A percentile compares a stretch with the other conserved stretches of the same genome.
Conservation (phyloP, 2,329 filamentous ascomycete species). For the Paracoccidioides brasiliensis region DNA sequence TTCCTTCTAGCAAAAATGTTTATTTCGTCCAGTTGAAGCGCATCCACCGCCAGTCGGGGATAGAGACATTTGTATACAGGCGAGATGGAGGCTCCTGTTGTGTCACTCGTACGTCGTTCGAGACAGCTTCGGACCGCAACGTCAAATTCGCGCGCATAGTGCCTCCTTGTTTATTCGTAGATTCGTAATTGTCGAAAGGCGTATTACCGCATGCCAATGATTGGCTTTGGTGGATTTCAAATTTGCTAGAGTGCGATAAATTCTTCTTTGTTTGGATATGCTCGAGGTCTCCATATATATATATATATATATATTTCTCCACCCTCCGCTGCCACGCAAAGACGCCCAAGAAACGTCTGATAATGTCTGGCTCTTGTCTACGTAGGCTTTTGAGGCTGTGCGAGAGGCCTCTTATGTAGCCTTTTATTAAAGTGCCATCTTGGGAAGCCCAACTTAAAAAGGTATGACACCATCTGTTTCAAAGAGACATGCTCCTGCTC, state of each 20-base stretch:
- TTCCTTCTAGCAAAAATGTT: neutral
- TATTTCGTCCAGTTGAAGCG: constrained; percentile 10
- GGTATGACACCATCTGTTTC: neutral
- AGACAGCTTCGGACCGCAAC: constrained; percentile 1
- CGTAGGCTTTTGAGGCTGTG: constrained; percentile 3
- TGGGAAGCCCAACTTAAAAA: neutral
- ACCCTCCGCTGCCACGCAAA: neutral
- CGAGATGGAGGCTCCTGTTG: constrained; percentile 12
- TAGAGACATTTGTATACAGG: constrained; percentile 8
- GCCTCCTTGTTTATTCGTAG: constrained; percentile 3
- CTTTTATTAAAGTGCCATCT: neutral
- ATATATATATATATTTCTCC: neutral
- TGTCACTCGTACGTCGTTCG: constrained; percentile 3
- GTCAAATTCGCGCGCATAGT: constrained; percentile 3
- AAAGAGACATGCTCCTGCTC: neutral
- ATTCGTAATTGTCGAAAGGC: constrained; percentile 6
- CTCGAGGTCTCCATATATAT: constrained; percentile 4
- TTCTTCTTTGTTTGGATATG: constrained; percentile 3
- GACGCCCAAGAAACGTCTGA: neutral
- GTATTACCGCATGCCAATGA: constrained; percentile 1
- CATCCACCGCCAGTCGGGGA: constrained; percentile 3
- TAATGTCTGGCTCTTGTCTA: constrained; percentile 8
- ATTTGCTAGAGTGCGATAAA: constrained; percentile 1
- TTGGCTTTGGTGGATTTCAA: neutral
- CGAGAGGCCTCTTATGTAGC: neutral